These are phyloP conservation scores for Asclepias syriaca DNA, from an alignment of 257 asterid genomes.

Conservation along the genomic window DNA sequence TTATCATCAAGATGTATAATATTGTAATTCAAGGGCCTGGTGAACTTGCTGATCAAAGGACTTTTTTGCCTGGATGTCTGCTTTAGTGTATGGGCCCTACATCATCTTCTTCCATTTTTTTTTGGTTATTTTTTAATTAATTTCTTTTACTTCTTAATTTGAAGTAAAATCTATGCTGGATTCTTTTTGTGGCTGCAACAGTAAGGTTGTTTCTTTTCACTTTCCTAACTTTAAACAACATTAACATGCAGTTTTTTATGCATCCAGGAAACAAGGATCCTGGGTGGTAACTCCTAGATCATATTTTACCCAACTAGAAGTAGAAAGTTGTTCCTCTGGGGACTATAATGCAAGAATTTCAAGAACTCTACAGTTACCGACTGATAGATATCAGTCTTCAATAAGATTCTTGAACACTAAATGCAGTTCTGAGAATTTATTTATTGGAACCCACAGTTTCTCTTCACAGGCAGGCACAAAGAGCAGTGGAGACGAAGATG, in stretches of 20 bases:
- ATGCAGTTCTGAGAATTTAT: slow-evolving; percentile 22
- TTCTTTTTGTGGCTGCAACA: background rate
- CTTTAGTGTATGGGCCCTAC: background rate
- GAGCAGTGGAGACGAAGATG: slow-evolving; percentile 43
- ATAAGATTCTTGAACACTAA: slow-evolving; percentile 31
- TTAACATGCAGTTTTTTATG: background rate
- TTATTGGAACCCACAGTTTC: slow-evolving; percentile 28
- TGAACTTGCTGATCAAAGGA: background rate
- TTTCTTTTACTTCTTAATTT: background rate
- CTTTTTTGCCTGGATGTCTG: no score
- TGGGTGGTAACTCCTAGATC: slow-evolving; percentile 26
- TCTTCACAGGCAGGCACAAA: slow-evolving; percentile 49
- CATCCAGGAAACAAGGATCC: slow-evolving; percentile 47
- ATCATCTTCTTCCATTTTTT: background rate
- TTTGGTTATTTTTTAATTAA: background rate
- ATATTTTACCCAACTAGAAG: slow-evolving; percentile 29
- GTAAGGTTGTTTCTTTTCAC: background rate
- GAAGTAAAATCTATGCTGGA: background rate
- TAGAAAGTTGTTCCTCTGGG: slow-evolving; percentile 25
- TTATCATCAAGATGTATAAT: background rate
- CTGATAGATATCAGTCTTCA: slow-evolving; percentile 22
- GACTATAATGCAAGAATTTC: slow-evolving; percentile 23
- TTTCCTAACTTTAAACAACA: slow-evolving; percentile 2
- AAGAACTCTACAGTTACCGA: slow-evolving; percentile 19
- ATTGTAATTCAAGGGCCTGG: background rate